These are phyloP conservation scores for Groenewaldozyma auringiensis DNA, from an alignment of 1,139 yeast genomes.

Conservation along the genomic window DNA sequence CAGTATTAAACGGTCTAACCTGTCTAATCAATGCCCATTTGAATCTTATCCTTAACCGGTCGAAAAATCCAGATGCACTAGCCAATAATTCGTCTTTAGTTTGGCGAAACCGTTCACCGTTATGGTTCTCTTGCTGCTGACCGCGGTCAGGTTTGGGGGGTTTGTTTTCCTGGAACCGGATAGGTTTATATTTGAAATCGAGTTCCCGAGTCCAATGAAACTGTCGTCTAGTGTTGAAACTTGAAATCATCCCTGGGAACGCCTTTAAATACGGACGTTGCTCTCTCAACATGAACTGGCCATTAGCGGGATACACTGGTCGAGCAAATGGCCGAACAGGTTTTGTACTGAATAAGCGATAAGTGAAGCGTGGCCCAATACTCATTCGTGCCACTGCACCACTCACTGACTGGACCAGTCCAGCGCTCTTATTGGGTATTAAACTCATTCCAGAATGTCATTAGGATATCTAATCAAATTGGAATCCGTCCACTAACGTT, in stretches of 20 bases:
- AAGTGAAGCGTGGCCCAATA: no score
- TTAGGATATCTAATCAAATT: no score
- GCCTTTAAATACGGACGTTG: no score
- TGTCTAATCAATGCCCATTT: constrained; percentile 64
- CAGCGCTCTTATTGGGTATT: background rate
- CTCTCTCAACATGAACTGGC: no score
- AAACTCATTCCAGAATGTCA: background rate
- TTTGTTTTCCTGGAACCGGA: background rate
- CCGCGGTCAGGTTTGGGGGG: background rate
- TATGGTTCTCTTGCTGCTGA: background rate
- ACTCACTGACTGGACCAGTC: no score
- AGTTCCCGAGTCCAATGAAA: background rate
- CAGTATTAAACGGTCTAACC: constrained; percentile 71
- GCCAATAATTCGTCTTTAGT: constrained; percentile 46
- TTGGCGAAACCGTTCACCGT: background rate
- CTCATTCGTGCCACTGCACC: no score
- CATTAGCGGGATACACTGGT: no score
- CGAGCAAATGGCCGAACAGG: no score
- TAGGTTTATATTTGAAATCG: background rate
- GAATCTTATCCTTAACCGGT: constrained; percentile 48
- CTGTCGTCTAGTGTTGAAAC: no score
- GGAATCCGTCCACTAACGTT: no score
- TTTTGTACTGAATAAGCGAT: no score
- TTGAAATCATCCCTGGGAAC: no score
- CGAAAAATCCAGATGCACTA: constrained; percentile 43